Percentiles rank a stretch among this genome's conserved stretches.
Conservation (phyloP, 306 rosid genomes). For the Rubus idaeus region DNA sequence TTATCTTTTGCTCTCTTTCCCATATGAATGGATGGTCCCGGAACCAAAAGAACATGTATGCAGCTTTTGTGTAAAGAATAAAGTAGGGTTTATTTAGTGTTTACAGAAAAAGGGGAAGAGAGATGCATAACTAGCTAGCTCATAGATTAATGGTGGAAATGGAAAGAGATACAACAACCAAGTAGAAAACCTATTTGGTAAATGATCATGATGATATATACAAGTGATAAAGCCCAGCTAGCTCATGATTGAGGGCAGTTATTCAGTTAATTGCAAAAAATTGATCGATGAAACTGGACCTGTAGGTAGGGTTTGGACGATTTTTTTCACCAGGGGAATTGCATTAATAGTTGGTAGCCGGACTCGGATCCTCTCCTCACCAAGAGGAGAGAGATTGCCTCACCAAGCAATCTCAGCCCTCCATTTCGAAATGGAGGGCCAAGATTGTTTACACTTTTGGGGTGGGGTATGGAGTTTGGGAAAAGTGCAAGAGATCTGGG, state of each 20-base stretch:
- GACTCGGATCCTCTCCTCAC: too few relatives aligned
- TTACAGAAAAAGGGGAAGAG: not conserved
- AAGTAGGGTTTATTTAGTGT: constrained; percentile 5
- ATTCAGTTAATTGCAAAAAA: not conserved
- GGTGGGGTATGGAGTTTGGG: too few relatives aligned
- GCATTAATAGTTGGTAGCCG: not conserved
- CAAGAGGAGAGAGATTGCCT: too few relatives aligned
- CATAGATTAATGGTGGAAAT: not conserved
- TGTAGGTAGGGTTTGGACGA: not conserved
- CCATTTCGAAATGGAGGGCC: too few relatives aligned
- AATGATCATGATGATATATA: not conserved
- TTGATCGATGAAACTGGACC: not conserved
- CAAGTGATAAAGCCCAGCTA: not conserved
- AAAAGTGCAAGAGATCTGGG: too few relatives aligned
- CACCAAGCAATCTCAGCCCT: too few relatives aligned
- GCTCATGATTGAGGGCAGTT: not conserved
- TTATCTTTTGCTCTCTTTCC: not conserved
- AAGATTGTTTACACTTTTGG: too few relatives aligned
- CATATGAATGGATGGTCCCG: constrained; percentile 5
- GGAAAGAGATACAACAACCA: not conserved
- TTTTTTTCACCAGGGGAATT: not conserved
- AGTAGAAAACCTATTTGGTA: not conserved
- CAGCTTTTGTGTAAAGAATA: constrained; percentile 10
- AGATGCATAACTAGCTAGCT: not conserved
- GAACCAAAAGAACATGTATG: constrained; percentile 6